Conservation (phyloP, 139 green algal genomes). For the Chlorella sp. region DNA sequence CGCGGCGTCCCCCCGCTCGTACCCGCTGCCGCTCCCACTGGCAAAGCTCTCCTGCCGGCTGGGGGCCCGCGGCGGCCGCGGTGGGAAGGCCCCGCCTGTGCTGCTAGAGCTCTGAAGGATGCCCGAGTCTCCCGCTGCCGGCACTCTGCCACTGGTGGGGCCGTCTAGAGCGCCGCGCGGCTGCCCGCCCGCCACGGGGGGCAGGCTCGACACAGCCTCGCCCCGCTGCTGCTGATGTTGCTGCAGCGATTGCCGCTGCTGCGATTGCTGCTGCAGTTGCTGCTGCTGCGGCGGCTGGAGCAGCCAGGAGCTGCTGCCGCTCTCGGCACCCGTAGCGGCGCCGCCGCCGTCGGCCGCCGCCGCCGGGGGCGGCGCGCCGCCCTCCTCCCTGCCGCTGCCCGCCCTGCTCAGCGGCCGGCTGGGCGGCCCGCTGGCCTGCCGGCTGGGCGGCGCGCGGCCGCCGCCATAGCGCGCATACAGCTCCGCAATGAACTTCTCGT, state of each 20-base stretch:
- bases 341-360: background rate
- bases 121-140: too few relatives aligned
- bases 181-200: background rate
- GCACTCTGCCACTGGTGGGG: too few relatives aligned
- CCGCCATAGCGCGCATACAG: conserved; percentile 63
- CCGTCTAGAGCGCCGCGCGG: too few relatives aligned
- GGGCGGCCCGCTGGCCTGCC: conserved; percentile 8
- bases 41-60: too few relatives aligned
- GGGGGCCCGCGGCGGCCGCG: too few relatives aligned
- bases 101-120: too few relatives aligned
- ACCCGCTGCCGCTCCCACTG: too few relatives aligned
- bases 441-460: background rate
- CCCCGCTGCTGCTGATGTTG: too few relatives aligned
- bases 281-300: too few relatives aligned
- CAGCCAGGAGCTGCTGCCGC: background rate
- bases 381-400: background rate
- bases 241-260: background rate
- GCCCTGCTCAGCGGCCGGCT: conserved; percentile 1
- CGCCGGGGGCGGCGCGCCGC: background rate
- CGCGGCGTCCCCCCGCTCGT: too few relatives aligned
- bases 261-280: background rate
- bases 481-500: conserved; percentile 77
- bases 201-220: too few relatives aligned
- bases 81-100: too few relatives aligned
- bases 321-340: background rate